Base-by-base conservation (phyloP, 2,329 filamentous ascomycete genomes). In the Simplicillium aogashimaense region DNA sequence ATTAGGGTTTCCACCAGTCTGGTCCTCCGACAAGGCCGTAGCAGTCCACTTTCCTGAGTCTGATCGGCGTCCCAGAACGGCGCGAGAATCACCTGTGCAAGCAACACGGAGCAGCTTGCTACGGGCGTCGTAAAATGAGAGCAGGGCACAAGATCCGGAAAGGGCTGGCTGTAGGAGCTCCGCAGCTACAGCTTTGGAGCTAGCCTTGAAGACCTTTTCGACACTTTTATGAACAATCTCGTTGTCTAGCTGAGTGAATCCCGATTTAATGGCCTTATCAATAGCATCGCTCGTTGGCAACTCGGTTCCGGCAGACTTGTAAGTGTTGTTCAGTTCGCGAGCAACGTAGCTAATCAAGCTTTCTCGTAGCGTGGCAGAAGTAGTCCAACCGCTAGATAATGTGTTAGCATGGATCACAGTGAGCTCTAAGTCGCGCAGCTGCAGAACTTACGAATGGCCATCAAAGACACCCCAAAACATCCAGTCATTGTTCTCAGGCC, bases 381-480 rank as follows among this genome's bases (percentile, higher is more conserved):
- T 98, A 4, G 92, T 95, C 92, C 92, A 98, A 50, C 92, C 92
- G 35, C 87, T 94, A 51, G 12, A 12, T 4, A 8, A 36, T 10
- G 8, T 4, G 20, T 11, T 16, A 29, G 36, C 17, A 38, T 37
- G 20, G 5, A 33, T 36, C 11, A 10, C 10, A 18, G 35, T 29
- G 11, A 25, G 15, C 6, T 39, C 12, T 15, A 30, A 28, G 11
- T 16, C 17, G n/a, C 7, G 9, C 30, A 17, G 14, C 38, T 29
- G 11, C 7, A 28, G 38, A 45, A 74, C 76, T 62, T 67, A 90
- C 86, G 86, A 86, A 63, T 98, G 92, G 1, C 92, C 92, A 57
- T 98, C 92, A 61, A 97, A 98, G 14, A 98, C 89, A 43, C 89
- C 92, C 92, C 94, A 98, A 61, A 98, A 98, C 88, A 97, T 97